Evolutionary conservation across 768 basidiomycete species (phyloP).

Genomic region (Macrolepiota dolichaula): DNA sequence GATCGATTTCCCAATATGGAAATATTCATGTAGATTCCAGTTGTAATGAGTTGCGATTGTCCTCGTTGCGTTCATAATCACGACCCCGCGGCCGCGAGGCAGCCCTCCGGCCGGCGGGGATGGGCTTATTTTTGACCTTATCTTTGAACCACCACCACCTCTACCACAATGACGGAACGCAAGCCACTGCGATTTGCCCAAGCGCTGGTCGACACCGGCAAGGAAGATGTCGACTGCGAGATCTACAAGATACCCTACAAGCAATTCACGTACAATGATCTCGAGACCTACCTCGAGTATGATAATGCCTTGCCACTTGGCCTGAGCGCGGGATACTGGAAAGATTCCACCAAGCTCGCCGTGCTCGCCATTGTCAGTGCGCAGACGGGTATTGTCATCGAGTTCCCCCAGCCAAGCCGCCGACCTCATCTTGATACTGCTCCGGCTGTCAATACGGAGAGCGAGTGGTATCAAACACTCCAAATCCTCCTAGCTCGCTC

Average conservation of each 20-base stretch:
- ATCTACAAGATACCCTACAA: neutral
- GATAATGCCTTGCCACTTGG: constrained; percentile 3
- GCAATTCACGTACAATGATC: constrained; percentile 4
- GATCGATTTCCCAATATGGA: neutral
- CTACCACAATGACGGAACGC: neutral
- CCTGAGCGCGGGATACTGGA: constrained; percentile 8
- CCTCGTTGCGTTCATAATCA: neutral
- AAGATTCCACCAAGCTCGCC: constrained; percentile 3
- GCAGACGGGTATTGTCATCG: constrained; percentile 7
- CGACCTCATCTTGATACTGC: constrained; percentile 3
- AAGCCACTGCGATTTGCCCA: neutral
- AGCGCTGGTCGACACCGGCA: constrained; percentile 4
- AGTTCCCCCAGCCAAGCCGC: constrained; percentile 7
- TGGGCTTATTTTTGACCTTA: constrained; percentile 4
- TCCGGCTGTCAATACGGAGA: constrained; percentile 1
- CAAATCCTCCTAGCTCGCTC: constrained; percentile 41
- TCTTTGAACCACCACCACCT: neutral
- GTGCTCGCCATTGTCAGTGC: constrained; percentile 10
- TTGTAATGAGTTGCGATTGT: neutral
- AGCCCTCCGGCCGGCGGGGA: neutral
- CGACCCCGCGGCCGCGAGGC: neutral
- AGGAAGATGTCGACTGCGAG: neutral
- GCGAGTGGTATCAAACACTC: constrained; percentile 5
- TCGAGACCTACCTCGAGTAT: neutral
- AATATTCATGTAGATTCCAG: neutral